These are phyloP conservation scores for Ballota nigra DNA, from an alignment of 257 asterid genomes.

Conservation along the genomic window DNA sequence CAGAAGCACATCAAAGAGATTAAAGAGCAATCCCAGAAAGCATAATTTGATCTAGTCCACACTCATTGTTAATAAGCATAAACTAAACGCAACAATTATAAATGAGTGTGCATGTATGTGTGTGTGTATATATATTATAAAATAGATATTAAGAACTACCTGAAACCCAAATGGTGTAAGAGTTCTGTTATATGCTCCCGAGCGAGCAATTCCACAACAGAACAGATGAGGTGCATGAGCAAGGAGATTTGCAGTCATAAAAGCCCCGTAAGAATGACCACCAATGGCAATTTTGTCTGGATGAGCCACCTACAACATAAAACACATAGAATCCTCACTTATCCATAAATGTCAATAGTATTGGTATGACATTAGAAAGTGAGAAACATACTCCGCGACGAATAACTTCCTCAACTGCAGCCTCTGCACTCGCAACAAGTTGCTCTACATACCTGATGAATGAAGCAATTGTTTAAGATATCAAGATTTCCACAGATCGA, in stretches of 20 bases:
- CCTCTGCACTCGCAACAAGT: slow-evolving; percentile 97
- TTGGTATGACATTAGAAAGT: slow-evolving; percentile 9
- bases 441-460: slow-evolving; percentile 83
- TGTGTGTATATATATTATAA: not conserved
- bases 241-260: slow-evolving; percentile 97
- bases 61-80: slow-evolving; percentile 1
- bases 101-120: not conserved
- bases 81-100: not conserved
- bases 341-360: not conserved
- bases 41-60: not conserved
- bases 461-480: slow-evolving; percentile 17
- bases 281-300: slow-evolving; percentile 88
- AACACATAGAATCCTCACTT: slow-evolving; percentile 20
- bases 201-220: slow-evolving; percentile 93
- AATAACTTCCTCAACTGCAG: slow-evolving; percentile 93
- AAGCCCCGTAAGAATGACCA: slow-evolving; percentile 99
- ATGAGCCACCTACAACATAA: slow-evolving; percentile 77
- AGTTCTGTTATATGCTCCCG: slow-evolving; percentile 98
- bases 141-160: slow-evolving; percentile 49
- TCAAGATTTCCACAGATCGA: not conserved
- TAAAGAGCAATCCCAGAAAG: slow-evolving; percentile 1
- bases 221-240: slow-evolving; percentile 99
- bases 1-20: not conserved
- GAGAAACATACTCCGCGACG: slow-evolving; percentile 82
- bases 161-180: slow-evolving; percentile 99